Base-by-base conservation (phyloP, 208 protist genomes). In the Naegleria lovaniensis region DNA sequence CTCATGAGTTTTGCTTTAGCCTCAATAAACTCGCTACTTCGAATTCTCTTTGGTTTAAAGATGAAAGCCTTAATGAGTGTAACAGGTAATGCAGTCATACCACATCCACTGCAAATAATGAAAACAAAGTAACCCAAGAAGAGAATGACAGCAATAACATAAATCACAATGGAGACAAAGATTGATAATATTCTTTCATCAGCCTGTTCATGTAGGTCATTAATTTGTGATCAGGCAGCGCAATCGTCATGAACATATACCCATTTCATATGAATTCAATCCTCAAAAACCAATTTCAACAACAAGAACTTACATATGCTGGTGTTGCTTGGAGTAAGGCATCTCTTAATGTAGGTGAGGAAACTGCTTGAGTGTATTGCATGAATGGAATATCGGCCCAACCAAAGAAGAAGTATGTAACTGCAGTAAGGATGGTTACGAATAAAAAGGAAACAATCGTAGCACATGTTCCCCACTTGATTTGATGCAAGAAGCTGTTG, bases 61-160 rank as follows among this genome's bases (percentile, higher is more conserved):
- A 41, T 83, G 48, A 92, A 96, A 22, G 90, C 91, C 3, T 33
- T 25, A 52, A 96, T 94, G 38, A 96, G 84, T 89, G 96, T 94
- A 52, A 96, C 91, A 52, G 95, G 95, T 0, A 96, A 83, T 33
- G 95, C 92, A 4, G 93, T 43, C 1, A 96, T 33, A 59, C 95
- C 95, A 43, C 96, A 94, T 15, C 94, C 93, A 52, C 93, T 93
- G 67, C 96, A 96, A 13, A 95, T 16, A 19, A 93, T 67, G 41
- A 95, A 92, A n/a, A 95, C 83, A 25, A 95, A 91, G 1, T 76
- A 91, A 88, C 58, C 85, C 4, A 58, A 11, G n/a, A 88, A 36
- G 6, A 33, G 19, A 52, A 92, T 36, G 4, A 90, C 15, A 2
- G 90, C 92, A 36, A 92, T 86, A 15, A 91, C 6, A 36, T 93